A percentile compares a stretch with the other conserved stretches of the same genome.
Evolutionary conservation across 352 stramenopile species (phyloP).

Genomic region (Peronosclerospora sorghi): DNA sequence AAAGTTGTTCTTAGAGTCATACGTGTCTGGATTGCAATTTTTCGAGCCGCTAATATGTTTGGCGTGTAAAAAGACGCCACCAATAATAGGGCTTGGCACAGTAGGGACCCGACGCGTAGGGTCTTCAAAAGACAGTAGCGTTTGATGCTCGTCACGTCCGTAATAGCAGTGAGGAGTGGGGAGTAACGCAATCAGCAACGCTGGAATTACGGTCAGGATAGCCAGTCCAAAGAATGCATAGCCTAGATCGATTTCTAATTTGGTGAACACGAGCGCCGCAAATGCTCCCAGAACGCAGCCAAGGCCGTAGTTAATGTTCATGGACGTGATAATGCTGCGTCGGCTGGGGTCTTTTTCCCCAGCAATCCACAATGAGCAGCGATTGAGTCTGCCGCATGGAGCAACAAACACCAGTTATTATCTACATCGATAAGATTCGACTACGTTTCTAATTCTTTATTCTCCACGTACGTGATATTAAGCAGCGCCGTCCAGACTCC

Average conservation of each 20-base stretch:
- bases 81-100: slow-evolving; percentile 66
- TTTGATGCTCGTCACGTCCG: slow-evolving; percentile 48
- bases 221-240: slow-evolving; percentile 53
- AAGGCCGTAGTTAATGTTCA: slow-evolving; percentile 63
- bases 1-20: slow-evolving; percentile 74
- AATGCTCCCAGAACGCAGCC: slow-evolving; percentile 44
- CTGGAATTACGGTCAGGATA: slow-evolving; percentile 30
- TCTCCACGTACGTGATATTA: slow-evolving; percentile 51
- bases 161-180: slow-evolving; percentile 33
- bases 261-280: slow-evolving; percentile 36
- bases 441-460: background rate
- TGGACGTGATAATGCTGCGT: slow-evolving; percentile 57
- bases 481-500: slow-evolving; percentile 61
- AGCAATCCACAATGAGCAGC: slow-evolving; percentile 56
- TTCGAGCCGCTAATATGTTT: slow-evolving; percentile 59
- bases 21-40: slow-evolving; percentile 73
- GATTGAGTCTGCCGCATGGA: slow-evolving; percentile 32
- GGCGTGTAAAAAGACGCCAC: slow-evolving; percentile 72
- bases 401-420: background rate
- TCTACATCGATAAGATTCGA: background rate
- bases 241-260: slow-evolving; percentile 35
- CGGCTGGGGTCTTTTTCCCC: slow-evolving; percentile 57
- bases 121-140: slow-evolving; percentile 57
- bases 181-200: slow-evolving; percentile 26
- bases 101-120: slow-evolving; percentile 64